phyloP scores from a whole-genome alignment of 2,329 filamentous ascomycete species.

The Aspergillus calidoustus region DNA sequence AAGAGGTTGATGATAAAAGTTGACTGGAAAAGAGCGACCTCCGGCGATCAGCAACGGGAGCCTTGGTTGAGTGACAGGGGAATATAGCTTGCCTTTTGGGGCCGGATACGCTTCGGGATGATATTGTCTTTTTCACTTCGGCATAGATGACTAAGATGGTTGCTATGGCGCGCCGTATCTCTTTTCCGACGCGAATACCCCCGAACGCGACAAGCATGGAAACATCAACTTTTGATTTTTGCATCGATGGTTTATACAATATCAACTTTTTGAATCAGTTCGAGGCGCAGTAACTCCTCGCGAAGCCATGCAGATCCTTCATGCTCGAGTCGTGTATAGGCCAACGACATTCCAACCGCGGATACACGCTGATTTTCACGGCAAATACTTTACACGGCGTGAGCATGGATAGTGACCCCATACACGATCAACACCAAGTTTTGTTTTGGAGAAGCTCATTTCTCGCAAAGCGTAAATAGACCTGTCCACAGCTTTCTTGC shows the following conservation, averaged over 20 bases:
- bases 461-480: neutral
- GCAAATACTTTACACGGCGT: constrained; percentile 27
- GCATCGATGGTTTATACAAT: neutral
- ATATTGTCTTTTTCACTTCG: constrained; percentile 28
- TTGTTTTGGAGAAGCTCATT: neutral
- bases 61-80: constrained; percentile 25
- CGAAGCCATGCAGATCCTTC: neutral
- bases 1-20: constrained; percentile 20
- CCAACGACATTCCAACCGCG: neutral
- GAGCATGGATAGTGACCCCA: neutral
- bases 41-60: constrained; percentile 20
- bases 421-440: neutral
- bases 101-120: constrained; percentile 35
- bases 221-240: neutral
- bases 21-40: constrained; percentile 21
- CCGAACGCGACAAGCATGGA: constrained; percentile 26
- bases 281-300: neutral
- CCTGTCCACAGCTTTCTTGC: too few species aligned
- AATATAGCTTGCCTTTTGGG: constrained; percentile 45
- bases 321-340: neutral
- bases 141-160: constrained; percentile 33
- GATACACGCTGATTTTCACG: neutral
- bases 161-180: constrained; percentile 16
- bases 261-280: neutral
- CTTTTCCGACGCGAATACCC: constrained; percentile 37